Evolutionary conservation across 306 rosid species (phyloP), one percentile per base, ranked within the genome.

Genomic region (Potentilla sterilis): DNA sequence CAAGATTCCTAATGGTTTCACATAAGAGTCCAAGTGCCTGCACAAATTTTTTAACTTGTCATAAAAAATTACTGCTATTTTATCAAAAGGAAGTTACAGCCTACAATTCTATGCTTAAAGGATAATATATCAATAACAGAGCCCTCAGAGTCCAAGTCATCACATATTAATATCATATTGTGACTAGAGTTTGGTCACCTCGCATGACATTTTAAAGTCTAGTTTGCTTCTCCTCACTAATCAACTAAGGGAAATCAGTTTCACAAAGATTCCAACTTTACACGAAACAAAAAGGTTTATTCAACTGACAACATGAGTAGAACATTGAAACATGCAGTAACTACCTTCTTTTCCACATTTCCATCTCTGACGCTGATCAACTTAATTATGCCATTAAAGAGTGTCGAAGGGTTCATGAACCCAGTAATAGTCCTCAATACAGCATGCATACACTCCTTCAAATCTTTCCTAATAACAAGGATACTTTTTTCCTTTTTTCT

Each of bases 1-100:
- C 78, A 51, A 78, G 82, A 74, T 79, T 79, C 84, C 90, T 86
- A 62, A 87, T 81, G 66, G 91, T 83, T 81, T 90, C 97, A 72
- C 96, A 87, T 49, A 94, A 59, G 68, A 90, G 84, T 73, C 86
- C 91, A 81, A 94, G 95, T 85, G 93, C 98, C 98, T 94, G 89
- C 83, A 82, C 61, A 74, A 81, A 79, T 62, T 55, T 74, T 42
- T 21, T 57, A 77, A 16, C 28, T 75, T 21, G 2, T 18, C 24
- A 59, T 47, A 7, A 14, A 28, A 68, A 57, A 47, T 28, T 5
- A 69, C 5, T 34, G 19, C 73, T 47, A 14, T 69, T n/a, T 37
- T 35, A 68, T 38, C 64, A 40, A 48, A 35, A 52, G 59, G 44
- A 16, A 18, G 34, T 49, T 9, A 34, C 75, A 57, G 3, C 63